Base-by-base conservation (phyloP, 1,284 basidiomycete species). In the Rhodofomes roseus region DNA sequence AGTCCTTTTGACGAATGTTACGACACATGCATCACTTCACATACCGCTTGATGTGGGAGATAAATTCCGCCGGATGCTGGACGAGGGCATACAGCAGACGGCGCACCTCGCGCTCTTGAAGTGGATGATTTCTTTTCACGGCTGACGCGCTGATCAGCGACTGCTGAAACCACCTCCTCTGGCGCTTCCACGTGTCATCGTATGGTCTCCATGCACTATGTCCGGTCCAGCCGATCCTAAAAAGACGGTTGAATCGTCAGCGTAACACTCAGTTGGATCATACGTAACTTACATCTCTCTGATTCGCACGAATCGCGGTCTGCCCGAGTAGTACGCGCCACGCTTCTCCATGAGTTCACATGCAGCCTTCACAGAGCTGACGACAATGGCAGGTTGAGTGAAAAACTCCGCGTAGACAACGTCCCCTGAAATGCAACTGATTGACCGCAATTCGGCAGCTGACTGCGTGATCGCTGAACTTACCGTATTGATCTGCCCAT, bases 281-380 rank as follows among this genome's bases (percentile, higher is more conserved):
- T 29, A 48, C 1, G 16, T 39, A 41, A 54, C 54, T 50, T 52
- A 73, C 72, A 74, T 56, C n/a, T 72, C 71, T n/a, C 60, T 60
- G 16, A 73, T 58, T 18, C 74, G 61, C 23, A 70, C 55, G 22
- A 72, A 65, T 3, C 61, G 61, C 2, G 74, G 74, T 44, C 78
- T 65, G 61, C 71, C 72, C 2, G 77, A 79, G 61, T 77, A 78
- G 46, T 72, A 73, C 1, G 71, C 62, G n/a, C 76, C 72, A n/a
- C 75, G 66, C 63, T 75, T 77, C 34, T 77, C 77, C 62, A 80
- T 60, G 11, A 80, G 66, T 12, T 79, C 78, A 8, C 66, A 62
- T 7, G 76, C 73, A 0, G 71, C 70, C 57, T 72, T 62, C 2
- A 64, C 56, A 4, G 76, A 73, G 64, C 76, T 76, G 25, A 80